Base-by-base conservation (phyloP, 2,329 filamentous ascomycete genomes). In the Akanthomyces uredinophilus region DNA sequence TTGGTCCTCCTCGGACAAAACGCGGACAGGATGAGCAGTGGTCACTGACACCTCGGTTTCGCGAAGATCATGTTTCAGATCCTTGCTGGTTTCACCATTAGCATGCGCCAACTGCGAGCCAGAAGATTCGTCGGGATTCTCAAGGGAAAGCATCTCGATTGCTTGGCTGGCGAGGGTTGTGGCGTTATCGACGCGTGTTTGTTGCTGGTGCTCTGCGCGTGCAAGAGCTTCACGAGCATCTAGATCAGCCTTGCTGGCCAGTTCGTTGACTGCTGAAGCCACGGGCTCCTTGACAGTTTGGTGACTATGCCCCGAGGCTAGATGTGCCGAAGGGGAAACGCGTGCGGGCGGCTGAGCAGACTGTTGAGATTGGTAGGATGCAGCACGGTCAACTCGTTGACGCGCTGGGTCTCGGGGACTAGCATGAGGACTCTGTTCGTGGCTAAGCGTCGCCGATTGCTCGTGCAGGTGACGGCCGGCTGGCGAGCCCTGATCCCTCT, bases 191-290 rank as follows among this genome's bases (percentile, higher is more conserved):
- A 76, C 75, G 67, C 80, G 78, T 65, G 72, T 75, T 66, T 81
- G 75, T 66, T 81, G 75, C 65, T 82, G 77, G 35, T 81, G 73
- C 69, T 83, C 79, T 35, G 80, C 81, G 60, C 83, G 78, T 53
- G 82, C 84, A 61, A 91, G 75, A 51, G 88, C 87, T 69, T 89
- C 83, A 68, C 87, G 85, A 3, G 89, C 87, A 69, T 83, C 80
- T 8, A 75, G 73, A 64, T 83, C 77, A 22, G 74, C 81, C 67
- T 78, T 75, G 55, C 73, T 73, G 49, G 87, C 89, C 65, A 92
- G 78, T 47, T 86, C 87, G 66, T 80, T 83, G 46, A 92, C 79
- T 29, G 89, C 87, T 61, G 91, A 85, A 22, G 88, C 81, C 35
- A 95, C 89, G 55, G 87, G 89, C 73, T 91, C 88, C 66, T 80